Evolutionary conservation across 2,329 filamentous ascomycete genomes (phyloP).

Genomic region (Pestalotiopsis sp.): DNA sequence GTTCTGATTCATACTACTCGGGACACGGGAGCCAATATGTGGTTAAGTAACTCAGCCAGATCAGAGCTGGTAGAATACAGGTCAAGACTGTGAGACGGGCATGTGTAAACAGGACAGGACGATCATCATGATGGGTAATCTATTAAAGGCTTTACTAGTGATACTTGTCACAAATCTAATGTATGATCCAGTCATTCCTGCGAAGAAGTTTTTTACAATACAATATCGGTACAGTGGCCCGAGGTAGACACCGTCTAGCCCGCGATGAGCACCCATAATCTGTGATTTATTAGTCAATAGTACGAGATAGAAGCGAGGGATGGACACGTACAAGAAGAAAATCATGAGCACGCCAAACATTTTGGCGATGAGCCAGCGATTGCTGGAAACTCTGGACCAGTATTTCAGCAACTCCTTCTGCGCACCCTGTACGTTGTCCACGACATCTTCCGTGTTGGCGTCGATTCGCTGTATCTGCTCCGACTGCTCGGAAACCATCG

Average conservation of each 20-base stretch:
- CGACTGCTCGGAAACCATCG: constrained; percentile 96
- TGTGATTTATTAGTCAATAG: constrained; percentile 29
- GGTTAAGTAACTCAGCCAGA: too few relatives aligned
- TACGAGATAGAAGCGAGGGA: not conserved
- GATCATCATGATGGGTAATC: not conserved
- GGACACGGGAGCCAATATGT: too few relatives aligned
- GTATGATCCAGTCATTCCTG: constrained; percentile 9
- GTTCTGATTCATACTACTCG: too few relatives aligned
- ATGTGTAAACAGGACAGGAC: too few relatives aligned
- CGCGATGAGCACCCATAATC: constrained; percentile 70
- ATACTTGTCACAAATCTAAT: constrained; percentile 2
- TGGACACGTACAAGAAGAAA: constrained; percentile 68
- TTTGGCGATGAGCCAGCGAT: constrained; percentile 89
- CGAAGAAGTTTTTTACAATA: constrained; percentile 26
- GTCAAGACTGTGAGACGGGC: too few relatives aligned
- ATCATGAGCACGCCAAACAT: constrained; percentile 94
- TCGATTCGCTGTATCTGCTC: constrained; percentile 96
- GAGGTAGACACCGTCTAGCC: constrained; percentile 37
- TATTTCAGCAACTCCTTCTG: constrained; percentile 96
- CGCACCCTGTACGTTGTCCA: constrained; percentile 97
- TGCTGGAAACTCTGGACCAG: constrained; percentile 91
- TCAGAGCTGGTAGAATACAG: too few relatives aligned
- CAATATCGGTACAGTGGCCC: constrained; percentile 23
- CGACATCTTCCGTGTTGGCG: constrained; percentile 95
- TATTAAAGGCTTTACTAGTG: not conserved